Evolutionary conservation across 2,329 filamentous ascomycete genomes (phyloP), one percentile per base, ranked within the genome.

Genomic region (Trichoderma semiorbis): DNA sequence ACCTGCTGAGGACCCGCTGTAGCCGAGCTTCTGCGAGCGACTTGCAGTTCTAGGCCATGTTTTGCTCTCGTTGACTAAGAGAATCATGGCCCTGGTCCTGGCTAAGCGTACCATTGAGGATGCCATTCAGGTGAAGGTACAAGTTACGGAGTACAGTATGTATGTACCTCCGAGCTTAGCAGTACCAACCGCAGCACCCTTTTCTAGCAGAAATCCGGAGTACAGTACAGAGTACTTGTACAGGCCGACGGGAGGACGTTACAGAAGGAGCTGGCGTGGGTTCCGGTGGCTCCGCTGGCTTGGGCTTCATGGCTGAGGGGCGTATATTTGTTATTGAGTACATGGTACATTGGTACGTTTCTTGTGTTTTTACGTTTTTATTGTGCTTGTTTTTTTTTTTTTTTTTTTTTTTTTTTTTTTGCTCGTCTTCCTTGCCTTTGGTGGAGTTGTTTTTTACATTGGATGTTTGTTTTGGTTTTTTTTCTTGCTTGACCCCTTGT

Each of bases 11-110:
- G 62, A 16, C 62, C 69, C 62, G 62, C 39, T 21, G 21, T 28
- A 67, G 67, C 62, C 69, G 69, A 71, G 69, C 62, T 67, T 67
- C 69, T 63, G 69, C 66, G 66, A 36, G 63, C 69, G 53, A 71
- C 26, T 3, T 34, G 62, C 57, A 39, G 34, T 36, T 36, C 34
- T 14, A 69, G 39, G 67, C n/a, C 64, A 32, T n/a, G 62, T 30
- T 47, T 47, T 57, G 47, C 3, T 55, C 39, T 11, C 36, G 24
- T 50, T 70, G 53, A 70, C 57, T 63, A 70, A 70, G 57, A 70
- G 58, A 70, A 69, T 34, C 34, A 62, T 32, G 64, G 39, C 24
- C 65, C 65, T 47, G 53, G 65, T 47, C 36, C 18, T 34, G 26
- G 24, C 18, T 53, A 32, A 60, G 65, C 53, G 65, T 57, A 12